These are phyloP conservation scores for Galerina sulciceps DNA, from an alignment of 768 basidiomycete species.

Conservation along the genomic window DNA sequence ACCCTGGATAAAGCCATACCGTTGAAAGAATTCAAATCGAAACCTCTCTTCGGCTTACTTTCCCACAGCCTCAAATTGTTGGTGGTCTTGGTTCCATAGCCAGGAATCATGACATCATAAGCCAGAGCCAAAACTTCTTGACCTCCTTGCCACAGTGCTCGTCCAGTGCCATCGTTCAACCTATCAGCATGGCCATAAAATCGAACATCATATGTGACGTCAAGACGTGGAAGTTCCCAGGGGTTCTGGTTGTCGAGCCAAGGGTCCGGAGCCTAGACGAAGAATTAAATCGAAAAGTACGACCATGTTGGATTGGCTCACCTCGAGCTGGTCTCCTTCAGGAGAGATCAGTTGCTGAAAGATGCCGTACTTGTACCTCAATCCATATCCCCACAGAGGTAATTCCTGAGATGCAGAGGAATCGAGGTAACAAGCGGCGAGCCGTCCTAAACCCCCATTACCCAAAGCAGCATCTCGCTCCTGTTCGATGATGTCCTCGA, in stretches of 20 bases:
- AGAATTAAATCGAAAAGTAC: not conserved
- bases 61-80: constrained; percentile 91
- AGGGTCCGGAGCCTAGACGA: constrained; percentile 80
- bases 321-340: constrained; percentile 82
- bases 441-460: constrained; percentile 93
- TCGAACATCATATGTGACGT: constrained; percentile 83
- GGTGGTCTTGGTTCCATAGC: constrained; percentile 80
- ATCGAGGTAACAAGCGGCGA: constrained; percentile 97
- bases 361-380: constrained; percentile 94
- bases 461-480: constrained; percentile 96
- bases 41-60: constrained; percentile 85
- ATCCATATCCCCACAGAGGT: constrained; percentile 94
- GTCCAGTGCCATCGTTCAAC: constrained; percentile 57
- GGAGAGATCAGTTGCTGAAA: constrained; percentile 93
- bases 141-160: constrained; percentile 82
- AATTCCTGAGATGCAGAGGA: constrained; percentile 89
- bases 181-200: constrained; percentile 89
- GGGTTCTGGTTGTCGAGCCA: constrained; percentile 90
- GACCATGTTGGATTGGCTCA: constrained; percentile 15
- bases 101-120: constrained; percentile 94
- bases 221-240: constrained; percentile 87
- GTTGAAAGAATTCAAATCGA: constrained; percentile 95
- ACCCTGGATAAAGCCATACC: constrained; percentile 44
- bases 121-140: constrained; percentile 94
- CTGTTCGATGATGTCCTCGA: constrained; percentile 85